phyloP scores from a whole-genome alignment of 352 stramenopile species.

The Pythium oligandrum region DNA sequence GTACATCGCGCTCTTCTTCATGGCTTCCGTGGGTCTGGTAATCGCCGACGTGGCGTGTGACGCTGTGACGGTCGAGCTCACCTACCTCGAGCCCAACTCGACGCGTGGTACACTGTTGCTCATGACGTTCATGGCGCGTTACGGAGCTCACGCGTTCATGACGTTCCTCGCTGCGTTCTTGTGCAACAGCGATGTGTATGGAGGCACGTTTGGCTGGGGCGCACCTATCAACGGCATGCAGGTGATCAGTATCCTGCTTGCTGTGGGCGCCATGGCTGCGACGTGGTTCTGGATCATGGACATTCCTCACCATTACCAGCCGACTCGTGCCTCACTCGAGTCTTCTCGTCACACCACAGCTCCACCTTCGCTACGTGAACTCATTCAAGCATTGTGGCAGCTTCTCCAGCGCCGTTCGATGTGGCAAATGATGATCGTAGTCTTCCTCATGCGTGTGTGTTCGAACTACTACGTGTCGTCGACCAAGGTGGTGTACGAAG shows the following conservation, averaged over 20 bases:
- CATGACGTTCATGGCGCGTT: slow-evolving; percentile 32
- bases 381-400: slow-evolving; percentile 19
- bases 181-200: slow-evolving; percentile 49
- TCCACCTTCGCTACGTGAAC: no score
- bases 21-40: slow-evolving; percentile 45
- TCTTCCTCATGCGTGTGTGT: slow-evolving; percentile 43
- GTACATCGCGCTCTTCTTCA: slow-evolving; percentile 47
- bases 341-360: no score
- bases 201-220: slow-evolving; percentile 44
- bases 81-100: slow-evolving; percentile 16
- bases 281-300: slow-evolving; percentile 38
- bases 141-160: slow-evolving; percentile 30
- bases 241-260: slow-evolving; percentile 27
- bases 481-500: slow-evolving; percentile 52
- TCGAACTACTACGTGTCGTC: slow-evolving; percentile 58
- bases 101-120: slow-evolving; percentile 18
- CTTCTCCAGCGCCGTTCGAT: slow-evolving; percentile 34
- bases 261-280: slow-evolving; percentile 11
- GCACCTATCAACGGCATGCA: slow-evolving; percentile 42
- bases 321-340: no score
- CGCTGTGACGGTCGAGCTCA: slow-evolving; percentile 41
- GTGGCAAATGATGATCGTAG: slow-evolving; percentile 32
- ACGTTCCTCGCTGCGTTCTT: slow-evolving; percentile 44
- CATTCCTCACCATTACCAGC: slow-evolving; percentile 4
- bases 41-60: slow-evolving; percentile 39